Base-by-base conservation (phyloP, 2,329 filamentous ascomycete species). In the Apiospora aurea region DNA sequence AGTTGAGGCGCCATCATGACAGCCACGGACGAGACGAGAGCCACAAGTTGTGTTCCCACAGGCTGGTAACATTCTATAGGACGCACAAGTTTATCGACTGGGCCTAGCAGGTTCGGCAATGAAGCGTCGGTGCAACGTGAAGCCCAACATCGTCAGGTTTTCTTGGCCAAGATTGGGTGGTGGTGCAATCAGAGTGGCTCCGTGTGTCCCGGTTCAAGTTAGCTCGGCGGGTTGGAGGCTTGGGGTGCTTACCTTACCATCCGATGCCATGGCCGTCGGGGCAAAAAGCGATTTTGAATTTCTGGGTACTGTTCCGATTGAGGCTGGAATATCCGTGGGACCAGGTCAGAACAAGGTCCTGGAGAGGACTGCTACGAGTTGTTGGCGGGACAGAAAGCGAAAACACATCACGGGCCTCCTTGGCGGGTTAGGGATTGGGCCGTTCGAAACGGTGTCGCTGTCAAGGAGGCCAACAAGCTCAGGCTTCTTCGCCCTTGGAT, bases 81-180 rank as follows among this genome's bases (percentile, higher is more conserved):
- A 61, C 29, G 53, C 53, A 29, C 29, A n/a, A 38, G 38, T 38
- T 61, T 8, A n/a, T 38, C 29, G 29, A 64, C 57, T n/a, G 21
- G 57, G 57, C 34, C 57, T 64, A 38, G 34, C 34, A n/a, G 34
- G 2, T 64, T 64, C 57, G 57, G 57, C 57, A 64, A 64, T n/a
- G 29, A 64, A 41, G 34, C 34, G 34, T 64, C 18, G 57, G 57
- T 41, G 57, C 34, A 64, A 64, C 57, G 29, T 64, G 34, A 64
- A 41, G 57, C 57, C 57, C 57, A 64, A 64, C 34, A 64, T 64
- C 57, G 57, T 64, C 57, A 64, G 57, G 57, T 64, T 64, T 64
- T 41, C 57, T 41, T 34, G 29, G 18, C 57, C 57, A 64, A 64
- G 57, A 24, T 64, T 41, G 57, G 29, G 57, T 38, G 57, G 53